Conservation (phyloP, 2,329 filamentous ascomycete species). For the Hirsutella minnesotensis region DNA sequence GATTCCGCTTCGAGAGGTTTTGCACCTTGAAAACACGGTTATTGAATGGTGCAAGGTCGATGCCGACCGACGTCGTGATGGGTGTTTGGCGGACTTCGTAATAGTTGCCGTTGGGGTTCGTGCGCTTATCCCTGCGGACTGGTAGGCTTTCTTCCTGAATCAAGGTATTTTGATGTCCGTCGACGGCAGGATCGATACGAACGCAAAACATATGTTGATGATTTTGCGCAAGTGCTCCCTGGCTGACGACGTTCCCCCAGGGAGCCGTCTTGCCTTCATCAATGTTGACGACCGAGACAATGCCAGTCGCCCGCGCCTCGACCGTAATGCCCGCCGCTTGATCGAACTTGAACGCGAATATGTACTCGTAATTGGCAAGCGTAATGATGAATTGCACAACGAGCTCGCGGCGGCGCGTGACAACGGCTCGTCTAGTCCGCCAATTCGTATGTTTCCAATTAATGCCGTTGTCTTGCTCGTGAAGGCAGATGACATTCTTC, state of each 20-base stretch:
- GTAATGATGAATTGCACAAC: conserved; percentile 52
- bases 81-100: conserved; percentile 30
- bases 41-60: conserved; percentile 35
- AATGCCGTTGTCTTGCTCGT: conserved; percentile 34
- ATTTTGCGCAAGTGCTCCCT: conserved; percentile 50
- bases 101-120: conserved; percentile 38
- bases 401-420: conserved; percentile 41
- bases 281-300: conserved; percentile 32
- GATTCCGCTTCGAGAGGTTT: conserved; percentile 30
- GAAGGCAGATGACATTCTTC: conserved; percentile 29
- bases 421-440: conserved; percentile 41
- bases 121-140: conserved; percentile 26
- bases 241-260: conserved; percentile 48
- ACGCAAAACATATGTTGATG: conserved; percentile 56
- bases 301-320: conserved; percentile 25
- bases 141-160: conserved; percentile 26
- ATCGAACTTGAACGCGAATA: conserved; percentile 33
- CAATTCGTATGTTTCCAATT: conserved; percentile 51
- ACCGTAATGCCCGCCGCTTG: conserved; percentile 31
- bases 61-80: conserved; percentile 29
- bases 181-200: conserved; percentile 50
- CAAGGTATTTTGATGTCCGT: conserved; percentile 46
- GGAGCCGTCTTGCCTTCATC: conserved; percentile 41
- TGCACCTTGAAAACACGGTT: conserved; percentile 40
- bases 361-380: conserved; percentile 50